phyloP scores from a whole-genome alignment of 2,329 filamentous ascomycete genomes.

The Fusarium burgessii region DNA sequence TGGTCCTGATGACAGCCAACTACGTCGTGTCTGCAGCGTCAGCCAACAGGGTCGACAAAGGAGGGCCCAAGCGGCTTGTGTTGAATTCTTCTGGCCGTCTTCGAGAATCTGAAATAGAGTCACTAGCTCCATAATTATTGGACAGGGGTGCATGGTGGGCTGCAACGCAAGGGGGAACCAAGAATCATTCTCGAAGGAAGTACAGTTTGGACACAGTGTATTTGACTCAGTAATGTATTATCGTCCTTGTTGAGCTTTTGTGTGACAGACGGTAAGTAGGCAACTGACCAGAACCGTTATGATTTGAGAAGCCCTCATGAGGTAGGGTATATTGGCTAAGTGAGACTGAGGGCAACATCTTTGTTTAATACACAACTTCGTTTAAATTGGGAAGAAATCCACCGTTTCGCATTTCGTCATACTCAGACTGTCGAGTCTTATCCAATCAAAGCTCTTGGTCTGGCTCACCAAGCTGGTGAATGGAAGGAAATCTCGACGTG shows the following conservation, averaged over 20 bases:
- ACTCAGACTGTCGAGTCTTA: background rate
- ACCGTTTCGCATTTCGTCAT: conserved; percentile 3
- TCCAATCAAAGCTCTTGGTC: conserved; percentile 17
- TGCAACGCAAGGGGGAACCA: conserved; percentile 38
- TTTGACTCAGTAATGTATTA: background rate
- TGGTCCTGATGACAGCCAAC: conserved; percentile 19
- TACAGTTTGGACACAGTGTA: conserved; percentile 34
- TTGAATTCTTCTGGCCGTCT: conserved; percentile 46
- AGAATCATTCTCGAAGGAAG: conserved; percentile 47
- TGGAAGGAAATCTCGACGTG: conserved; percentile 7
- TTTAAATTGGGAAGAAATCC: background rate
- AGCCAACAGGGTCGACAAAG: conserved; percentile 21
- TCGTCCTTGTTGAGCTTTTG: background rate
- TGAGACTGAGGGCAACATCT: background rate
- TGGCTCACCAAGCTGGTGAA: conserved; percentile 8
- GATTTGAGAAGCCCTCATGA: no score
- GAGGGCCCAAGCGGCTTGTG: conserved; percentile 37
- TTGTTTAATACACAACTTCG: background rate
- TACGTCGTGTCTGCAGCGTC: conserved; percentile 1
- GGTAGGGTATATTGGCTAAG: background rate
- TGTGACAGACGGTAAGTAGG: background rate
- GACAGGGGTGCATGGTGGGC: conserved; percentile 29
- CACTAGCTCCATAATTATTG: conserved; percentile 33
- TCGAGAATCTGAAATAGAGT: conserved; percentile 46
- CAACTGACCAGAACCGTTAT: no score